Evolutionary conservation across 192 early-diverging fungal genomes (phyloP), one percentile per base, ranked within the genome.

Genomic region (Globomyces pollinis-pini): DNA sequence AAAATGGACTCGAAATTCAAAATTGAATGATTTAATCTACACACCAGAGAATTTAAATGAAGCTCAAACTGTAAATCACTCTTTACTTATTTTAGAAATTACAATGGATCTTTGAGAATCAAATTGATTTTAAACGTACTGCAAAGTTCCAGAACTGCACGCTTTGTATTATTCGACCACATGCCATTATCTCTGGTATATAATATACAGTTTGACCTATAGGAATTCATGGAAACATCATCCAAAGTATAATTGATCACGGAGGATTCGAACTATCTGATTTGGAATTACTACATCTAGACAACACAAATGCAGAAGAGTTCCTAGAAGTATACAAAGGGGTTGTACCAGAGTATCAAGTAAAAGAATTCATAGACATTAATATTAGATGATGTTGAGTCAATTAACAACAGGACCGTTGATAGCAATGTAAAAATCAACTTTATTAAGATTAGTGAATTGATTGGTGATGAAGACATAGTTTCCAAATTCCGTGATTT

Each of bases 311-410:
- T 53, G 81, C 72, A 18, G 72, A 80, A 45, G 81, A 83, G 50
- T 83, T 83, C 52, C 47, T 83, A 18, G 79, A 83, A 60, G 67
- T 83, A 6, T 83, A 83, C 55, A 82, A 80, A 50, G 80, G 77
- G 1, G 73, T 83, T 31, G 59, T 82, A 30, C 73, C 76, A 8
- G 79, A 82, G 29, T 82, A 81, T 50, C 69, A 82, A n/a, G n/a
- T n/a, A n/a, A n/a, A n/a, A n/a, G n/a, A n/a, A n/a, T n/a, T n/a
- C n/a, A 11, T n/a, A 11, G 43, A 21, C 9, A 5, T 21, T 52
- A 20, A 1, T 24, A 11, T 18, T 41, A 78, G 64, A 43, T 59
- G 23, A 75, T 76, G 61, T 56, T 79, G 1, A 66, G 72, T 38
- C 74, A 82, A 33, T 57, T 82, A 9, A 77, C 70, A 28, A 75